Conservation (phyloP, 192 early-diverging fungal species). For the Rhizophlyctis rosea region DNA sequence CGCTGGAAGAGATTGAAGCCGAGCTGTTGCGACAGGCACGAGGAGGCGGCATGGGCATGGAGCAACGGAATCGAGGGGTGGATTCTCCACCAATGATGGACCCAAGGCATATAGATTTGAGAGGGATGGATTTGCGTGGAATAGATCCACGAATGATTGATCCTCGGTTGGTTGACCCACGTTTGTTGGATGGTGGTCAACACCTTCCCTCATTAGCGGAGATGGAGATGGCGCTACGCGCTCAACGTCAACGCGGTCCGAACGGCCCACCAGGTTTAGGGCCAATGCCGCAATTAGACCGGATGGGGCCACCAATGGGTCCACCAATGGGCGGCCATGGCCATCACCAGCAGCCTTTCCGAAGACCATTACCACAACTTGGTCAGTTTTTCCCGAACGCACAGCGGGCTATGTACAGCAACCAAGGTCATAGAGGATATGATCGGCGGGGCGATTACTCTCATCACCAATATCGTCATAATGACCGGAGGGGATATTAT, state of each 20-base stretch:
- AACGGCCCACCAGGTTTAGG: background rate
- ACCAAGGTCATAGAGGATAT: slow-evolving; percentile 10
- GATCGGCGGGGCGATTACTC: background rate
- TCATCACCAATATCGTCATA: background rate
- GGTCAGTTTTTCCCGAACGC: slow-evolving; percentile 21
- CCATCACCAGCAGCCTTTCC: background rate
- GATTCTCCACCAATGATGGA: slow-evolving; percentile 19
- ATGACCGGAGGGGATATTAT: background rate
- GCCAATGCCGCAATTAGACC: background rate
- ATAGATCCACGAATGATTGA: slow-evolving; percentile 6
- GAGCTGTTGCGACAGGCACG: slow-evolving; percentile 16
- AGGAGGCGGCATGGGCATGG: slow-evolving; percentile 11
- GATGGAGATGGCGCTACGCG: background rate
- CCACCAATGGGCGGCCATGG: no score
- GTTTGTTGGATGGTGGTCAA: background rate
- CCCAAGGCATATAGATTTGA: background rate
- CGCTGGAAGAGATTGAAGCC: slow-evolving; percentile 41
- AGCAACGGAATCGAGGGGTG: no score
- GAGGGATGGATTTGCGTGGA: slow-evolving; percentile 16
- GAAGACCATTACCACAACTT: slow-evolving; percentile 21
- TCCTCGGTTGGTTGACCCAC: background rate
- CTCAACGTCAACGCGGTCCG: background rate
- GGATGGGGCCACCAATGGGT: slow-evolving; percentile 1
- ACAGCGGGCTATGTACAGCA: background rate
- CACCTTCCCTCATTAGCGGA: background rate